Percentiles rank a stretch among this genome's conserved stretches.
These are phyloP conservation scores for Stephanodiscus minutulus DNA, from an alignment of 108 stramenopile genomes.

Conservation along the genomic window DNA sequence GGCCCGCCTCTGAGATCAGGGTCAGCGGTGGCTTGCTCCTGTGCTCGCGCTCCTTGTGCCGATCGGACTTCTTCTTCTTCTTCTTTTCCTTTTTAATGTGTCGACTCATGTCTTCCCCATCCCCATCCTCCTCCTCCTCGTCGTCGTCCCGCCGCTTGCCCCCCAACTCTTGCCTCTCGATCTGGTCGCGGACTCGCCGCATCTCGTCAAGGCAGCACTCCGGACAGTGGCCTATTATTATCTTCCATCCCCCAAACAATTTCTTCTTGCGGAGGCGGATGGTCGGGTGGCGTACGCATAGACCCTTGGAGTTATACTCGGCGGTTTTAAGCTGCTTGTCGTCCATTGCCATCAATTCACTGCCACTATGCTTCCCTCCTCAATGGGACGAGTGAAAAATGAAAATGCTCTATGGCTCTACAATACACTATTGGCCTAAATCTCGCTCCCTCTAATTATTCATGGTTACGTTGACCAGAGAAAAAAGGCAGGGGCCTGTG, in stretches of 20 bases:
- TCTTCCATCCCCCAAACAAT: conserved; percentile 39
- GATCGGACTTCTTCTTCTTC: conserved; percentile 1
- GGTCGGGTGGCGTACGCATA: conserved; percentile 37
- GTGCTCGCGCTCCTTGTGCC: not conserved
- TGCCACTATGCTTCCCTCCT: too few relatives aligned
- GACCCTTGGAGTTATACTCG: conserved; percentile 36
- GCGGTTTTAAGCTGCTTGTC: conserved; percentile 38
- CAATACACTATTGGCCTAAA: too few relatives aligned
- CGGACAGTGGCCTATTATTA: conserved; percentile 39
- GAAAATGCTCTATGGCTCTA: too few relatives aligned
- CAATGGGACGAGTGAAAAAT: too few relatives aligned
- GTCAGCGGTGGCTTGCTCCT: too few relatives aligned
- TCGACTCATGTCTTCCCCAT: too few relatives aligned
- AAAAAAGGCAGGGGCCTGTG: too few relatives aligned
- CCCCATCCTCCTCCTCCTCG: not conserved
- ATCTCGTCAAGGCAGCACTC: conserved; percentile 43
- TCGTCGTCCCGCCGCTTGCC: not conserved
- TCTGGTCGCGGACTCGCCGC: conserved; percentile 39
- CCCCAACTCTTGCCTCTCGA: conserved; percentile 1
- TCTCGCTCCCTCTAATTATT: too few relatives aligned
- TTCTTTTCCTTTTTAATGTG: conserved; percentile 3
- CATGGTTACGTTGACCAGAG: too few relatives aligned
- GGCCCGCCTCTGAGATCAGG: not conserved
- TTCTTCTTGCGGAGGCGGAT: conserved; percentile 48
- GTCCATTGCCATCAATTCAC: too few relatives aligned